Conservation (phyloP, 2,329 filamentous ascomycete genomes). For the Apiospora marii region DNA sequence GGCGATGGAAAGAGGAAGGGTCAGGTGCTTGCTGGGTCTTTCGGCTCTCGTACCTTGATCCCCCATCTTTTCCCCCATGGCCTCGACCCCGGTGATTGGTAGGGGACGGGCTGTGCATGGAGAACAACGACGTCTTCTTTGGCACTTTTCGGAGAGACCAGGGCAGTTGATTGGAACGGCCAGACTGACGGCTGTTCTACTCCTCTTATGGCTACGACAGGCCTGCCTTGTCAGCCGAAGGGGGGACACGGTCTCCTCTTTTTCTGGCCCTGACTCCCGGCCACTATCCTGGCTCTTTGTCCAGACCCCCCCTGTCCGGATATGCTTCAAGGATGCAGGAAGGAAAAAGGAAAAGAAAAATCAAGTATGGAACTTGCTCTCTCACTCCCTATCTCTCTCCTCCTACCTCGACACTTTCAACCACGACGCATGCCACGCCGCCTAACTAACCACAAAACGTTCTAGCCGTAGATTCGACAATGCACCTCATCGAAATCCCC, state of each 20-base stretch:
- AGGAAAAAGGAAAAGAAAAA: not conserved
- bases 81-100: not conserved
- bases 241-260: not conserved
- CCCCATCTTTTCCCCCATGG: not conserved
- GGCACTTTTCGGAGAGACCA: slow-evolving; percentile 20
- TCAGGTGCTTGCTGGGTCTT: not conserved
- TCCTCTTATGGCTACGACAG: slow-evolving; percentile 15
- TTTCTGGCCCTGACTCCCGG: not conserved
- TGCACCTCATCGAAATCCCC: not conserved
- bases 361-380: not conserved
- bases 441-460: not conserved
- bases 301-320: not conserved
- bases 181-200: slow-evolving; percentile 11
- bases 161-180: slow-evolving; percentile 23
- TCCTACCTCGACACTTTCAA: not conserved
- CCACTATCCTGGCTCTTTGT: too few species aligned
- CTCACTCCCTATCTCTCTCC: not conserved
- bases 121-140: slow-evolving; percentile 9
- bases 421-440: not conserved
- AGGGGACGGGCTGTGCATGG: not conserved
- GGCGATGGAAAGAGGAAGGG: not conserved
- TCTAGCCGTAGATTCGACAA: not conserved
- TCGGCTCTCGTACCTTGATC: not conserved
- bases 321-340: not conserved
- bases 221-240: slow-evolving; percentile 14